Percentiles rank a stretch among this genome's conserved stretches.
phyloP scores from a whole-genome alignment of 1,139 yeast species.

The Sugiyamaella pinicola region DNA sequence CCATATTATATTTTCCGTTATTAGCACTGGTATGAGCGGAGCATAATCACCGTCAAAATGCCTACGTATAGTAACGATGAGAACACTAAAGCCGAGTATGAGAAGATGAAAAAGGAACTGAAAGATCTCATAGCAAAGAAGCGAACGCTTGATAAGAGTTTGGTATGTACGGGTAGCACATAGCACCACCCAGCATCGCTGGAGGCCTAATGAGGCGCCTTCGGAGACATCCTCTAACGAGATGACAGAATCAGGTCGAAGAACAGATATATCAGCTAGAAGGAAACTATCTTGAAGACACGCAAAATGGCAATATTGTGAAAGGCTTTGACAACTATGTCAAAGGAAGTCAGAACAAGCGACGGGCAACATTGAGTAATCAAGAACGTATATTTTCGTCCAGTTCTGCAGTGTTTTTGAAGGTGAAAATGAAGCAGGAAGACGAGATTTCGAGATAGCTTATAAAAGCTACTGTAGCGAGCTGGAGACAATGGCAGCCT shows the following conservation, averaged over 20 bases:
- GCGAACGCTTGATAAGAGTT: constrained; percentile 62
- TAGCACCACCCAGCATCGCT: no score
- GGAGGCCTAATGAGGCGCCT: no score
- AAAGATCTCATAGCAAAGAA: constrained; percentile 66
- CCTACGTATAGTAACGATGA: constrained; percentile 26
- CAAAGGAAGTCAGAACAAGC: constrained; percentile 56
- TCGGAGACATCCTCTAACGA: background rate
- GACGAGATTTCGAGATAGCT: constrained; percentile 25
- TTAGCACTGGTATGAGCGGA: background rate
- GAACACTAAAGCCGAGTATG: constrained; percentile 55
- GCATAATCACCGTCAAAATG: constrained; percentile 27
- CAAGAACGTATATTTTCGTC: constrained; percentile 85
- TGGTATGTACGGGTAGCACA: constrained; percentile 42
- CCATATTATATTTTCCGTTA: background rate
- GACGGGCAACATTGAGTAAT: constrained; percentile 63
- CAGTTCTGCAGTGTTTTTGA: constrained; percentile 72
- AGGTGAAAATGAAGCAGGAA: constrained; percentile 42
- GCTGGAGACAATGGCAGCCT: background rate
- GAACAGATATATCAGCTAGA: constrained; percentile 84
- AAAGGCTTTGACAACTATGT: constrained; percentile 86
- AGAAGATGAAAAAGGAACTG: constrained; percentile 65
- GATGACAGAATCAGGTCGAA: constrained; percentile 52
- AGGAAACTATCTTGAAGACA: constrained; percentile 72
- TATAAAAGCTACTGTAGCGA: background rate
- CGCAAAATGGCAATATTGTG: constrained; percentile 74